Conservation (phyloP, 805 yeast species). For the Candida sithepensis region DNA sequence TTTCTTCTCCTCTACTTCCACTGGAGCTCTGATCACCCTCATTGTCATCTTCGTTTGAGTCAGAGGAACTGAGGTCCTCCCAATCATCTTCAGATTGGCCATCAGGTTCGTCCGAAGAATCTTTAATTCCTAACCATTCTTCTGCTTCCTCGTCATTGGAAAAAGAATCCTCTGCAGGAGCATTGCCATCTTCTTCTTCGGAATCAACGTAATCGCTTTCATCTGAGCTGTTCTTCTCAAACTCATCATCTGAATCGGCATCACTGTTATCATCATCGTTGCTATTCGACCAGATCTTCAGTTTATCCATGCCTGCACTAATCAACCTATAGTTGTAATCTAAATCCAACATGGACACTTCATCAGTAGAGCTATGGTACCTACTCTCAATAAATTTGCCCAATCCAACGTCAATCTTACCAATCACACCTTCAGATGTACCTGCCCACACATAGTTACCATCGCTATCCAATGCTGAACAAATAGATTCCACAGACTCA, state of each 20-base stretch:
- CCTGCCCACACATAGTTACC: conserved; percentile 71
- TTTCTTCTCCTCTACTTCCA: too few relatives aligned
- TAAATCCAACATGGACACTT: conserved; percentile 69
- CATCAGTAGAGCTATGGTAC: conserved; percentile 67
- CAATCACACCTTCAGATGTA: conserved; percentile 69
- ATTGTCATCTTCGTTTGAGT: background rate
- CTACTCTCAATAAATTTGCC: conserved; percentile 66
- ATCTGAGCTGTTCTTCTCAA: conserved; percentile 8
- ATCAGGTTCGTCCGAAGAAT: conserved; percentile 5
- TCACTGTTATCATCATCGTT: conserved; percentile 30
- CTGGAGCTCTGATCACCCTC: too few relatives aligned
- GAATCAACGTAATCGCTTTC: conserved; percentile 11
- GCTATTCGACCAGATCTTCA: conserved; percentile 67
- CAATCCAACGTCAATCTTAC: conserved; percentile 58
- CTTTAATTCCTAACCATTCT: conserved; percentile 5
- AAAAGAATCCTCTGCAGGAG: conserved; percentile 6
- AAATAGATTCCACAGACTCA: conserved; percentile 64
- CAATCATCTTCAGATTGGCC: conserved; percentile 1
- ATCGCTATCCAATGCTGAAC: conserved; percentile 52
- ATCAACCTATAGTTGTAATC: conserved; percentile 78
- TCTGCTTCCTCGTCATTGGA: conserved; percentile 9
- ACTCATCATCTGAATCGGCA: conserved; percentile 11
- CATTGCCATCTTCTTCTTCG: conserved; percentile 10
- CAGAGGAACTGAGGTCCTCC: conserved; percentile 1
- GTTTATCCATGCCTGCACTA: conserved; percentile 77